Conservation (phyloP, 176 grass and related monocot species). For the Carex scoparia region DNA sequence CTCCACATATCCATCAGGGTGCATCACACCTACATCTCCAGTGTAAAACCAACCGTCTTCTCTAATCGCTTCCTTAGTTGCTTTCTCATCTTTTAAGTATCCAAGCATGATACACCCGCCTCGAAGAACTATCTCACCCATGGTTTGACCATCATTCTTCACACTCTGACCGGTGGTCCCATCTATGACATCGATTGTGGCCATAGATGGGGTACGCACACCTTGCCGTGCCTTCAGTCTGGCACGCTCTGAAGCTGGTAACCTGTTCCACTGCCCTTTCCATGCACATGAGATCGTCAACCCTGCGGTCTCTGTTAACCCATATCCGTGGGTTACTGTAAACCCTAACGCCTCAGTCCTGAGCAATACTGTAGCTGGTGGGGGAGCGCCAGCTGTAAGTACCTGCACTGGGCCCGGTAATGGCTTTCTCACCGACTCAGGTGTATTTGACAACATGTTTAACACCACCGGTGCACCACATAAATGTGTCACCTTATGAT, state of each 20-base stretch:
- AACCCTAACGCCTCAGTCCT: constrained; percentile 38
- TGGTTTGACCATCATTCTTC: constrained; percentile 27
- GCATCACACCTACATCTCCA: constrained; percentile 52
- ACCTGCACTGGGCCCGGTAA: constrained; percentile 23
- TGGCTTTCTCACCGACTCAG: constrained; percentile 7
- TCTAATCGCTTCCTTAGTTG: constrained; percentile 18
- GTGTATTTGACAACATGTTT: constrained; percentile 47
- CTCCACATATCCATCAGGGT: constrained; percentile 42
- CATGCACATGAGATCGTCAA: constrained; percentile 43
- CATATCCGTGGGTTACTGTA: constrained; percentile 41
- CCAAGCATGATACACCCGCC: constrained; percentile 41
- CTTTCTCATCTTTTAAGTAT: constrained; percentile 36
- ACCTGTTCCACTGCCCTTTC: constrained; percentile 48
- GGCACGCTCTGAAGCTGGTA: constrained; percentile 37
- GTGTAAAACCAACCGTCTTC: constrained; percentile 48
- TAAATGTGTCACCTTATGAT: constrained; percentile 42
- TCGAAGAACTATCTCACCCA: constrained; percentile 51
- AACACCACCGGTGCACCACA: constrained; percentile 48
- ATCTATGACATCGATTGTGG: constrained; percentile 37
- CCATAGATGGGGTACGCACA: constrained; percentile 30
- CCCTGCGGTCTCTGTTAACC: constrained; percentile 46
- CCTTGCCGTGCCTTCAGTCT: constrained; percentile 43
- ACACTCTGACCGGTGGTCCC: constrained; percentile 27
- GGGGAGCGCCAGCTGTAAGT: constrained; percentile 43
- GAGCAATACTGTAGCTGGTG: constrained; percentile 38